Conservation (phyloP, 805 yeast genomes). For the Pichia eremophila region DNA sequence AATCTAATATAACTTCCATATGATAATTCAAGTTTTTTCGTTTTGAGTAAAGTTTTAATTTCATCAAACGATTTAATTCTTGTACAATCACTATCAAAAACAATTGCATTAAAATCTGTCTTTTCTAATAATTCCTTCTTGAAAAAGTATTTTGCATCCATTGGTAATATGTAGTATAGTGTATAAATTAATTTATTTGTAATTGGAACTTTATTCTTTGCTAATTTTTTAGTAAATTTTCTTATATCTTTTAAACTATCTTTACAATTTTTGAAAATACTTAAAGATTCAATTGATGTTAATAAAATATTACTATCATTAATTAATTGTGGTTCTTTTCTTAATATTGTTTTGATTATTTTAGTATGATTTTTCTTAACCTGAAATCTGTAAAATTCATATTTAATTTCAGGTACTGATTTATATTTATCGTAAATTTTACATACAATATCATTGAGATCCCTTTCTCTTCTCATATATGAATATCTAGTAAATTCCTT, state of each 20-base stretch:
- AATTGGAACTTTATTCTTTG: neutral
- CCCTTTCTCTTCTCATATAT: constrained; percentile 1
- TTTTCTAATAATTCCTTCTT: neutral
- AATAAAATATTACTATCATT: neutral
- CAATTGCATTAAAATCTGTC: neutral
- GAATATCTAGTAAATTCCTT: constrained; percentile 3
- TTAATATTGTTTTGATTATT: neutral
- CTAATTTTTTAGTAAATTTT: neutral
- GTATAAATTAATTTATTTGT: constrained; percentile 2
- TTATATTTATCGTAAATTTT: constrained; percentile 1
- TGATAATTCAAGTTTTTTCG: neutral
- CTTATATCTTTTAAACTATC: neutral
- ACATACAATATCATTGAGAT: neutral
- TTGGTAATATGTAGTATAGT: constrained; percentile 3
- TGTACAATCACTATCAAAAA: neutral
- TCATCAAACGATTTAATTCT: neutral
- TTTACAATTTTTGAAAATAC: constrained; percentile 3
- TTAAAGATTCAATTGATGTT: neutral
- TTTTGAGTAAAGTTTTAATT: neutral
- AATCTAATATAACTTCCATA: constrained; percentile 3
- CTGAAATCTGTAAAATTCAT: neutral
- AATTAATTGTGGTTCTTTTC: neutral
- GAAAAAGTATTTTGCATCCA: neutral
- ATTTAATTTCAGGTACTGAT: neutral
- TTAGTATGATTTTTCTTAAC: neutral